phyloP scores from a whole-genome alignment of 1,284 basidiomycete genomes.

The Porogramme epimiltina region DNA sequence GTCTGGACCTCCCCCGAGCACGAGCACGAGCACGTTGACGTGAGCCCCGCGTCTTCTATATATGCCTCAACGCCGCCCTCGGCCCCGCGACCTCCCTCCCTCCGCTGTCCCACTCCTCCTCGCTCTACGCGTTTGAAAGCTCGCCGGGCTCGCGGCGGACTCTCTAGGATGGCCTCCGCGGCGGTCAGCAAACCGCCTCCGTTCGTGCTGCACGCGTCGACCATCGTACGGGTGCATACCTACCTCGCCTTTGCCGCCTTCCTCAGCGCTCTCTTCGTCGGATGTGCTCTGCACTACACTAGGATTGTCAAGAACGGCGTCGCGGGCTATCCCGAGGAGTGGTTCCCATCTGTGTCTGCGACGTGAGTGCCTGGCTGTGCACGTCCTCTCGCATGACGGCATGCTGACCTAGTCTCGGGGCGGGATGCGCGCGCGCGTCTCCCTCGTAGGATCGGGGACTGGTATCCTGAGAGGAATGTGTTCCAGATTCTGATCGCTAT shows the following conservation, averaged over 20 bases:
- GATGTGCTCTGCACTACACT: slow-evolving; percentile 76
- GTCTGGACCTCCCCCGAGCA: no score
- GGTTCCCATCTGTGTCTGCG: slow-evolving; percentile 92
- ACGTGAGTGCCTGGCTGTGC: slow-evolving; percentile 64
- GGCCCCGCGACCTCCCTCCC: no score
- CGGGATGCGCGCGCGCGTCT: not conserved
- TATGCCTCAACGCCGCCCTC: no score
- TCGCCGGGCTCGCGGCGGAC: no score
- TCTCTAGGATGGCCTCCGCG: slow-evolving; percentile 1
- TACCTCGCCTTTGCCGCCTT: slow-evolving; percentile 75
- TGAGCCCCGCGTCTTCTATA: no score
- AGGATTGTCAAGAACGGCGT: slow-evolving; percentile 90
- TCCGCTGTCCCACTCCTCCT: no score
- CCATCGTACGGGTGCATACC: slow-evolving; percentile 69
- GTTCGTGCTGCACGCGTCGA: slow-evolving; percentile 42
- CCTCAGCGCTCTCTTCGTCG: slow-evolving; percentile 65
- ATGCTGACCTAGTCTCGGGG: not conserved
- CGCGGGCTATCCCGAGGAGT: slow-evolving; percentile 86
- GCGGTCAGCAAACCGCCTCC: slow-evolving; percentile 5
- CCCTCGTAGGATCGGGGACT: slow-evolving; percentile 78
- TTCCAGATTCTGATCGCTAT: slow-evolving; percentile 93
- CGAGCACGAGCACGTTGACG: no score
- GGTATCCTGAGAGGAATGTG: slow-evolving; percentile 86
- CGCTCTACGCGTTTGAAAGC: no score
- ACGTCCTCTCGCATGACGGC: no score